Base-by-base conservation (phyloP, 1,284 basidiomycete species). In the Moniliophthora roreri region DNA sequence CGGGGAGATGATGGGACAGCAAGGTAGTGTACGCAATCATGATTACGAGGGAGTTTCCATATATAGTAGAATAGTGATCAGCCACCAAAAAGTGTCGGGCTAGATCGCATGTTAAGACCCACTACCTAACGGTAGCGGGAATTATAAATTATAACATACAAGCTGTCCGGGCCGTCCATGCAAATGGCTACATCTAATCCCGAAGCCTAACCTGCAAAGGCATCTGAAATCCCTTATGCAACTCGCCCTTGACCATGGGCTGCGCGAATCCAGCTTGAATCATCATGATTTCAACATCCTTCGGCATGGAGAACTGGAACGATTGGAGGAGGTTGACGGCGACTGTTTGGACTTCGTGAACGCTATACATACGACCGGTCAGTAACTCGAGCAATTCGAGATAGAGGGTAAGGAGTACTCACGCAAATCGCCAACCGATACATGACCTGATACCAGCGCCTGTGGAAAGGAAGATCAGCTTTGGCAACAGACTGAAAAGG, bases 391-490 rank as follows among this genome's bases (percentile, higher is more conserved):
- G 32, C 46, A 7, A 38, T 24, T 45, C 21, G 21, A 41, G 36
- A 34, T n/a, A n/a, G 18, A 35, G 39, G 11, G 26, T 24, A 21
- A 28, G 28, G 26, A 23, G 26, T 11, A 58, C 61, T 54, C 52
- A 63, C 62, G 61, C 62, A 46, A 63, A 63, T 16, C 62, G 60
- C 61, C 61, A 62, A 21, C 39, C 63, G 49, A 64, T 63, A 39
- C 63, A 65, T 10, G 42, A 52, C 32, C 62, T 58, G 18, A 59
- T 38, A 32, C 64, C 64, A 40, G 56, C 61, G 37, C 58, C 61
- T 61, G 32, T 11, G 37, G 13, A 18, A 38, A 34, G 2, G 13
- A 36, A 24, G 26, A 40, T 16, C 2, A 40, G 39, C 10, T 40
- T 5, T 13, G 16, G 9, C 10, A 9, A 16, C 10, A 11, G 10